Base-by-base conservation (phyloP, 106 monocot genomes). In the Platanthera guangdongensis region DNA sequence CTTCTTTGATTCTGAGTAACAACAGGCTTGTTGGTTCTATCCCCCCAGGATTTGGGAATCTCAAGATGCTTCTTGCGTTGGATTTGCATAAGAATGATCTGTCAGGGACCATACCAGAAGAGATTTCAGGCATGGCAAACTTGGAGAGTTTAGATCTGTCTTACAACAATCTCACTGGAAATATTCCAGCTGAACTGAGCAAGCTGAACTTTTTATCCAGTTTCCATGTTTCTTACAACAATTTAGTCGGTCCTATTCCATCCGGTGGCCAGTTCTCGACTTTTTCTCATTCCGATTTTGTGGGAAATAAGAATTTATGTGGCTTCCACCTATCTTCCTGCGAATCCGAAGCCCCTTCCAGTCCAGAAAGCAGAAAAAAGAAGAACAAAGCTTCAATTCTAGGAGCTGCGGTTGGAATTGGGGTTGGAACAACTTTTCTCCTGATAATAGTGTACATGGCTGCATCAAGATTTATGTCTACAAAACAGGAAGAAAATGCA, bases 81-180 rank as follows among this genome's bases (percentile, higher is more conserved):
- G 85, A 88, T 73, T 76, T 88, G 25, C 75, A 82, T 65, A 77
- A 45, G 53, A 88, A 88, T 68, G 49, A 57, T 12, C 14, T 85
- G 5, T 88, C 76, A 0, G 88, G 85, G 14, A n/a, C 76, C n/a
- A 88, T 85, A 76, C 88, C 88, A 4, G 52, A 67, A 4, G 78
- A 88, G 9, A 54, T 88, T 45, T 88, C 88, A 6, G 50, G 47
- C 3, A 85, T 88, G 85, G 16, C 28, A 5, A 88, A 52, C 78
- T 81, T 88, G 57, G 85, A 88, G 64, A 74, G 8, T 30, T 48
- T 88, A 46, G 83, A 85, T 78, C 74, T 88, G 47, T 85, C 88
- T 2, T 68, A 88, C 51, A 88, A 88, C 78, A 51, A 85, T 78
- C 83, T 88, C 51, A 74, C 76, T 2, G 88, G 85, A 51, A 53